phyloP scores from a whole-genome alignment of 1,284 basidiomycete species.

The Coniophora puteana region DNA sequence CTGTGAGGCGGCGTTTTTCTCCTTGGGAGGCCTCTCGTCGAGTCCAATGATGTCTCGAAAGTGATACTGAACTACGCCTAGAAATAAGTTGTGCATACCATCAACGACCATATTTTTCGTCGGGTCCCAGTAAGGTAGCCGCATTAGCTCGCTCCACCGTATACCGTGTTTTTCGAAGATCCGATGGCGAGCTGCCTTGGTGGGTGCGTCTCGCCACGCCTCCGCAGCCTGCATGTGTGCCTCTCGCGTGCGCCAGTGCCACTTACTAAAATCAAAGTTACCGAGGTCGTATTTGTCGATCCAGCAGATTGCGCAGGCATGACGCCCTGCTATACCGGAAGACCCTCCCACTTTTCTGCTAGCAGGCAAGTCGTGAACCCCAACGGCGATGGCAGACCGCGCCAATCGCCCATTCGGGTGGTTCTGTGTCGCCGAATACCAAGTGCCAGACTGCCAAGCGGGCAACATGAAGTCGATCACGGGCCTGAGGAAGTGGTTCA shows the following conservation, averaged over 20 bases:
- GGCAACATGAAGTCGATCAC: conserved; percentile 7
- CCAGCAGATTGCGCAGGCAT: conserved; percentile 13
- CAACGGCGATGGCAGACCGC: conserved; percentile 3
- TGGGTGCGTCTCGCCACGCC: conserved; percentile 1
- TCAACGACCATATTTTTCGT: conserved; percentile 30
- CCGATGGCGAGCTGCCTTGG: conserved; percentile 3
- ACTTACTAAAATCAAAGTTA: conserved; percentile 12
- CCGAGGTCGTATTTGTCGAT: conserved; percentile 8
- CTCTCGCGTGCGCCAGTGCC: not conserved
- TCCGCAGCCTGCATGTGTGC: not conserved
- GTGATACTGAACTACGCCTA: conserved; percentile 26
- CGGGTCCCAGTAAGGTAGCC: conserved; percentile 37
- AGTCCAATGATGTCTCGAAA: conserved; percentile 21
- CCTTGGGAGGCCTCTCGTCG: too few relatives aligned
- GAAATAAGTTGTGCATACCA: conserved; percentile 32
- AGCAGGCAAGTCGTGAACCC: conserved; percentile 10
- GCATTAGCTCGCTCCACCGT: conserved; percentile 32
- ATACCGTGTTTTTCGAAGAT: conserved; percentile 20
- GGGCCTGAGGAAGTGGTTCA: conserved; percentile 13
- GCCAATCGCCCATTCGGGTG: not conserved
- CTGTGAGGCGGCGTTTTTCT: too few relatives aligned
- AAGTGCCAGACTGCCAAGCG: conserved; percentile 9
- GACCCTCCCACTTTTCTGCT: conserved; percentile 22
- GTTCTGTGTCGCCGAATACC: conserved; percentile 4
- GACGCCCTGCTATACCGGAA: conserved; percentile 4